Base-by-base conservation (phyloP, 2,329 filamentous ascomycete genomes). In the Ceratocystis albifundus region DNA sequence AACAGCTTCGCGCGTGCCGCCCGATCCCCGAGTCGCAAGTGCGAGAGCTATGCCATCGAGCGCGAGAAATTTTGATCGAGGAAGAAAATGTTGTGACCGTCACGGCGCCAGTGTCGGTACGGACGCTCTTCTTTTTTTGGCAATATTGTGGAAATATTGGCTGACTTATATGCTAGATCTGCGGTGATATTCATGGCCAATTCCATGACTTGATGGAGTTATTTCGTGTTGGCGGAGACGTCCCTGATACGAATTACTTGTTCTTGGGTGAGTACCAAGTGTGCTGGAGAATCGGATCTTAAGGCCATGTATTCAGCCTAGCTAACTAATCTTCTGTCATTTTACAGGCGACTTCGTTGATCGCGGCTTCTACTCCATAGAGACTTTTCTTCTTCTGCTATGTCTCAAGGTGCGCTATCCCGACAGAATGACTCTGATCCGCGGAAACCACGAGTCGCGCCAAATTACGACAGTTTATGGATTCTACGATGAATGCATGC, bases 391-490 rank as follows among this genome's bases (percentile, higher is more conserved):
- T 69, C 88, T 99, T 66, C 86, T 99, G 10, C 84, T 99, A 65
- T 96, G 91, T 74, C 85, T 97, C 72, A 97, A 97, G 82, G 93
- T 97, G 69, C 88, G 93, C 74, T 97, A 97, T 74, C 94, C 93
- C 65, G 91, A 97, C 76, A 90, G 94, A 71, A 96, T 97, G 79
- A 97, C 94, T 3, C 83, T 97, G 53, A 96, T 97, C 73, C 84
- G 93, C 70, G 93, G 93, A 70, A 96, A 96, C 75, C 91, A 96
- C 79, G 93, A 97, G 77, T 96, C 92, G 57, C 86, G 93, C 68
- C 93, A 97, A 76, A 97, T 97, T 70, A 97, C 93, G 25, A 96
- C 90, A 4, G 93, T 97, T 15, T 97, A 97, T 75, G 93, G 93
- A 69, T 97, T 97, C 79, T 97, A 97, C 78, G 93, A 97, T 73